phyloP scores from a whole-genome alignment of 2,329 filamentous ascomycete genomes.

The Botrytis pseudocinerea region DNA sequence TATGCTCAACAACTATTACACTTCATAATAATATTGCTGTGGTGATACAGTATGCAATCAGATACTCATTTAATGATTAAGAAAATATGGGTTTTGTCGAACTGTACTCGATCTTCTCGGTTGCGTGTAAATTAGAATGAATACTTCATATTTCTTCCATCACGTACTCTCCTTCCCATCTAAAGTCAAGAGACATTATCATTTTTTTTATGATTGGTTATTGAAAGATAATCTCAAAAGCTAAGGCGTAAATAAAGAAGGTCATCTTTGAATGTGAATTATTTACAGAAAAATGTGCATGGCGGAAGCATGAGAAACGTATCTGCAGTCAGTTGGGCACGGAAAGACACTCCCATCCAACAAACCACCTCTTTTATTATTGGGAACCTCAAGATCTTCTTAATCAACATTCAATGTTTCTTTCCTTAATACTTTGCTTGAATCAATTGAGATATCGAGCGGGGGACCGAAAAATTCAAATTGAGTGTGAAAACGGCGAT shows the following conservation, averaged over 20 bases:
- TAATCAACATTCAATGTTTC: not conserved
- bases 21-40: not conserved
- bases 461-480: not conserved
- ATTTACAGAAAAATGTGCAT: not conserved
- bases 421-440: not conserved
- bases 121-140: not conserved
- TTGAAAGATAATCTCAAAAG: not conserved
- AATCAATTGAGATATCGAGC: not conserved
- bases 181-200: not conserved
- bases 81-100: not conserved
- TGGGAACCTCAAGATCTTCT: not conserved
- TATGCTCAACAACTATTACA: not conserved
- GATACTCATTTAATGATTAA: not conserved
- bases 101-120: not conserved
- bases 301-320: not conserved
- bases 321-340: not conserved
- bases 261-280: not conserved
- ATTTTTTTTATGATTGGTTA: not conserved
- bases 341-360: not conserved
- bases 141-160: not conserved
- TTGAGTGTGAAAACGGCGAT: not conserved
- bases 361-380: not conserved
- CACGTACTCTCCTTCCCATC: not conserved
- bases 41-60: not conserved
- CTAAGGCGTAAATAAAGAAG: accelerated